Base-by-base conservation (phyloP, 345 rosid genomes). In the Litchi chinensis region DNA sequence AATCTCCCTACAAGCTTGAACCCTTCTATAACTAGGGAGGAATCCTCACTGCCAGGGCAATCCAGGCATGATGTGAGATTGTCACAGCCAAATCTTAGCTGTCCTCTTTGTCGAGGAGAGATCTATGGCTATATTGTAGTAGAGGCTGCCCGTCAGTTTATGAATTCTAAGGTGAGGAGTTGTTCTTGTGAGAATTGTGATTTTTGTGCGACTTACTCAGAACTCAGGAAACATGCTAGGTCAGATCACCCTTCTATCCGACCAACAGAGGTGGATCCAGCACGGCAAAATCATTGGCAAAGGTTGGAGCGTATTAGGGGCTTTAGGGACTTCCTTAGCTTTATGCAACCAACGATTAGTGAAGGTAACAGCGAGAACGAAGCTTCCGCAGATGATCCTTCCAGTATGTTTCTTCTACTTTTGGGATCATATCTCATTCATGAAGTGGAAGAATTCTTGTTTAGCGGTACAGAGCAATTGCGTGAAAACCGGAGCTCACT, bases 31-130 rank as follows among this genome's bases (percentile, higher is more conserved):
- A 52, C 74, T 71, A 70, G 79, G 26, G 78, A 68, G 32, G 74
- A 79, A 68, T 39, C 73, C 40, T 67, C 79, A 56, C 11, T 22
- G 56, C 8, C 41, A 44, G 50, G 70, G 60, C 73, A 28, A 22
- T 16, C 67, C 43, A 59, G 70, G 9, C 73, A 60, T 82, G 79
- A 81, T 54, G 64, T 65, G 62, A 77, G 54, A 60, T 62, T 56
- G 26, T 80, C 40, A 7, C 81, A 70, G 57, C 74, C 59, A 10
- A 82, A 81, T 24, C 83, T 90, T 2, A 11, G 26, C 22, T 92
- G 96, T 71, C 96, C 93, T 0, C 86, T 88, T 16, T 92, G 93
- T 71, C 82, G 96, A 70, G 96, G 96, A 75, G 83, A 81, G 68
- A 75, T 90, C 24, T 68, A 46, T 8, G 92, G 89, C 18, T 90